These are phyloP conservation scores for Niveomyces coronatus DNA, from an alignment of 2,329 filamentous ascomycete genomes.

Conservation along the genomic window DNA sequence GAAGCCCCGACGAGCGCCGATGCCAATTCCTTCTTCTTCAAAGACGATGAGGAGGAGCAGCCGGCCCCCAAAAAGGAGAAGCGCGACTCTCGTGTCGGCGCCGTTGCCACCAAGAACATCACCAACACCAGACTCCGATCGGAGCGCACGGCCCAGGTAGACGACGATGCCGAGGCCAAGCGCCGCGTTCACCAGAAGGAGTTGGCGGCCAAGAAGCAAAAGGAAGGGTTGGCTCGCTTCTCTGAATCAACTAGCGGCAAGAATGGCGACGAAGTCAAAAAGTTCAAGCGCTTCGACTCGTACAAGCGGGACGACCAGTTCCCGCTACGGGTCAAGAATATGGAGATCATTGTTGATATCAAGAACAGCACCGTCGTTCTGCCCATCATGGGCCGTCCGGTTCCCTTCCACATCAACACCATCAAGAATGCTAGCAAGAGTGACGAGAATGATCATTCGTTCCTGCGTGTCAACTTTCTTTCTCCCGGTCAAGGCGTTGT, in stretches of 20 bases:
- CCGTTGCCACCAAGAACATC: constrained; percentile 89
- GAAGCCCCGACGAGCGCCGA: constrained; percentile 87
- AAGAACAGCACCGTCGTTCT: constrained; percentile 87
- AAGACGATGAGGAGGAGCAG: constrained; percentile 83
- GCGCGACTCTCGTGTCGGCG: constrained; percentile 71
- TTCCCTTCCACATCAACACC: constrained; percentile 94
- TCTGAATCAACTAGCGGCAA: constrained; percentile 74
- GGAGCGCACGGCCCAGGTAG: constrained; percentile 76
- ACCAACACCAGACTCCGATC: constrained; percentile 87
- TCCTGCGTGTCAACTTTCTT: constrained; percentile 91
- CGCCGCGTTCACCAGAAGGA: constrained; percentile 90
- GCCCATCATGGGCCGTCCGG: constrained; percentile 93
- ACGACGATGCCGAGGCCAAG: constrained; percentile 80
- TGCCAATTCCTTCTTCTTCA: constrained; percentile 96
- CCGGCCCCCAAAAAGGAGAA: constrained; percentile 85
- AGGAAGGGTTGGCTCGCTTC: constrained; percentile 76
- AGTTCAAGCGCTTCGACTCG: constrained; percentile 97
- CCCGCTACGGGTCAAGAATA: constrained; percentile 68
- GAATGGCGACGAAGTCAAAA: constrained; percentile 90
- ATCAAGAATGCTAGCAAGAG: constrained; percentile 99
- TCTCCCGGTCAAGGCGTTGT: constrained; percentile 96
- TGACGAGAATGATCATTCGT: constrained; percentile 88
- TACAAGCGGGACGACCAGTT: constrained; percentile 98
- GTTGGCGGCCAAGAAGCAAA: constrained; percentile 75
- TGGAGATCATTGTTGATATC: constrained; percentile 80